Evolutionary conservation across 1,284 basidiomycete species (phyloP), one percentile per base, ranked within the genome.

Genomic region (Fistulinella cinereoalba): DNA sequence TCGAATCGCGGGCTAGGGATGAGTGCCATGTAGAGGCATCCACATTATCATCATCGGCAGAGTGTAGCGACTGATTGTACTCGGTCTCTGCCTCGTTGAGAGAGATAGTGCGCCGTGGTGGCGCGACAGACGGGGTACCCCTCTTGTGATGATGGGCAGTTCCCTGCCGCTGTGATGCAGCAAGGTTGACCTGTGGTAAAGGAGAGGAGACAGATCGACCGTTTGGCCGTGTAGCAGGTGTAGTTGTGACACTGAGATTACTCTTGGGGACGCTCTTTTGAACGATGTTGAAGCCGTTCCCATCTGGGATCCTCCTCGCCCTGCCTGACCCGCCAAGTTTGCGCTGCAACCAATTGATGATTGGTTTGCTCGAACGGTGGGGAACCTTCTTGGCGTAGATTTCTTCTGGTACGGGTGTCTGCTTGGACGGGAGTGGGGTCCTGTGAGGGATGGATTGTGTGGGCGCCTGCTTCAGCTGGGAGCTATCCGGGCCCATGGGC

Each of bases 301-400:
- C 63, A 38, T 77, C 72, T 4, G 71, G 68, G 5, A 66, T 67
- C 24, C 76, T 65, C 51, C 77, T 69, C 21, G 70, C 54, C 53
- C 79, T 82, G 25, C 74, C 81, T 13, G 80, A 77, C 15, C 86
- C 85, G 19, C 79, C 83, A 15, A 94, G 74, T 67, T 95, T 95
- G 55, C 90, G 82, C 55, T 92, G 86, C 55, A 95, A 83, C 92
- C 92, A 95, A 56, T 91, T 89, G 60, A 94, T 85, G 56, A 95
- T 85, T 3, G 92, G 92, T 65, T 92, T 91, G 62, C 88, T 85
- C 13, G 84, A 79, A 38, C 82, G 79, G 43, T 79, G 74, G 37
- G 79, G 62, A 2, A 74, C 59, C 59, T 83, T 84, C 70, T 85
- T 83, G 41, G 63, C 51, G 24, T 69, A 62, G 6, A 62, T 51